A percentile compares a stretch with the other conserved stretches of the same genome.
Conservation (phyloP, 768 basidiomycete species). For the Serendipita vermifera region DNA sequence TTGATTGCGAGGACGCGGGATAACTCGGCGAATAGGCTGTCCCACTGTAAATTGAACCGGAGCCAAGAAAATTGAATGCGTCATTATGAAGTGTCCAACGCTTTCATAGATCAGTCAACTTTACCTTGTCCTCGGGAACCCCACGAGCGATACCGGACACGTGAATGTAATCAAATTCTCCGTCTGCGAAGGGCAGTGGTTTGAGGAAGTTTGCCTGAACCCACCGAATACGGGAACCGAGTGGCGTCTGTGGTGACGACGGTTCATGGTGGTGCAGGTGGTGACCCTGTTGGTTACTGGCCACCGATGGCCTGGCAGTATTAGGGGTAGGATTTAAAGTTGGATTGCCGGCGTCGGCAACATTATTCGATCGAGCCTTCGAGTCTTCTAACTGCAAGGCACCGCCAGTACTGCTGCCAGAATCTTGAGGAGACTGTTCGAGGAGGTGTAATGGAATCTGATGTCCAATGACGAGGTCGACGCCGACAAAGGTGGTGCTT, state of each 20-base stretch:
- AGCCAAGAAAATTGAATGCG: neutral
- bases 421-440: neutral
- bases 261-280: neutral
- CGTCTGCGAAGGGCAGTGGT: neutral
- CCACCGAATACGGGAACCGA: neutral
- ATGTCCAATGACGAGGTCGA: conserved; percentile 5
- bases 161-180: conserved; percentile 1
- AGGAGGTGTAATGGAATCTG: neutral
- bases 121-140: conserved; percentile 5
- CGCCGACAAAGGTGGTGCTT: neutral
- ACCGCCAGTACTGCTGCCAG: too few relatives aligned
- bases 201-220: conserved; percentile 6
- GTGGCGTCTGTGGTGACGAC: neutral
- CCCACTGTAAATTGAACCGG: neutral
- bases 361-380: too few relatives aligned
- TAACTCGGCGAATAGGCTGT: neutral
- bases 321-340: neutral
- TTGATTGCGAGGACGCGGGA: neutral
- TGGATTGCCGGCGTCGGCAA: neutral
- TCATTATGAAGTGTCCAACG: neutral
- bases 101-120: neutral
- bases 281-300: neutral
- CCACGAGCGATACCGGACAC: conserved; percentile 3
- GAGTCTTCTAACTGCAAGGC: too few relatives aligned
- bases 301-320: neutral